These are phyloP conservation scores for Aristolochia fimbriata DNA, from an alignment of 164 flowering plant genomes.

Conservation along the genomic window DNA sequence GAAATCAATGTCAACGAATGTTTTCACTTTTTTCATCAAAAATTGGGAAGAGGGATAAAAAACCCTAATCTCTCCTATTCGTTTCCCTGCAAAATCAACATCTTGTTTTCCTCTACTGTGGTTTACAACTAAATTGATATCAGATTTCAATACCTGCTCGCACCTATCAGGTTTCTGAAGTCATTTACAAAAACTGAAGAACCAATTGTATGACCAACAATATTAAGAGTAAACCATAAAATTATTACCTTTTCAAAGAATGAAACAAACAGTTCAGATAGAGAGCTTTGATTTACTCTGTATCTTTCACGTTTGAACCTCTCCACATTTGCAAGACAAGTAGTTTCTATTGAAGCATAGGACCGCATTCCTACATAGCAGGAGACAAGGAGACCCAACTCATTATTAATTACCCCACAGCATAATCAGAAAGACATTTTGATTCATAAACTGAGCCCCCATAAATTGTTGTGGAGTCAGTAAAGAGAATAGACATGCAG, in stretches of 20 bases:
- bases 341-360: conserved; percentile 37
- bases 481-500: background rate
- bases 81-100: no score
- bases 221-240: background rate
- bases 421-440: background rate
- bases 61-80: no score
- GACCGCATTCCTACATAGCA: conserved; percentile 47
- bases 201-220: background rate
- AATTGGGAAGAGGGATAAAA: no score
- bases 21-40: no score
- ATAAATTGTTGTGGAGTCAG: background rate
- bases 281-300: conserved; percentile 45
- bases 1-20: no score
- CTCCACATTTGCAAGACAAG: conserved; percentile 40
- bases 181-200: background rate
- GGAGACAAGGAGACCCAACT: background rate
- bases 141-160: no score
- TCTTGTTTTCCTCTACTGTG: no score
- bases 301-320: conserved; percentile 29
- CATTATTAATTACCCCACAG: background rate
- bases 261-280: conserved; percentile 62
- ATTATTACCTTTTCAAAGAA: conserved; percentile 65
- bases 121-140: no score
- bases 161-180: no score
- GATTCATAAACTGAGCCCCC: background rate